phyloP scores from a whole-genome alignment of 2,329 filamentous ascomycete species.

The Cephalotrichum gorgonifer region DNA sequence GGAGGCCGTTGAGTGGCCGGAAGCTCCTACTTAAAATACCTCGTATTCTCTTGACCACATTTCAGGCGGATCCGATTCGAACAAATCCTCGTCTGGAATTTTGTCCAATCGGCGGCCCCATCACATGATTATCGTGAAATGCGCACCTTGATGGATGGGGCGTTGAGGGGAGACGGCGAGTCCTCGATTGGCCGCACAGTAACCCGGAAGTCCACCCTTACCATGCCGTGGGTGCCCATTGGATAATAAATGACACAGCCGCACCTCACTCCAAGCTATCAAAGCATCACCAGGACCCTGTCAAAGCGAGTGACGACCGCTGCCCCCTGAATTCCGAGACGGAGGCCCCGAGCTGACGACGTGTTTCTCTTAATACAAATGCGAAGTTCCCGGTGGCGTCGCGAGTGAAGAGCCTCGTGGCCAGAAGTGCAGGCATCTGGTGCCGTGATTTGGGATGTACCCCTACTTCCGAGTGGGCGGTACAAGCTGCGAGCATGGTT shows the following conservation, averaged over 20 bases:
- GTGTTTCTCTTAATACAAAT: too few species aligned
- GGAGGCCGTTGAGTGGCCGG: too few species aligned
- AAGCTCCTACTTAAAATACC: too few species aligned
- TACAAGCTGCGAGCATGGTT: too few species aligned
- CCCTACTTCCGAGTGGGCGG: too few species aligned
- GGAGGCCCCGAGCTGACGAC: neutral
- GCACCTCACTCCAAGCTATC: too few species aligned
- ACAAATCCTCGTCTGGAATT: neutral
- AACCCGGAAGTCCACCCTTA: neutral
- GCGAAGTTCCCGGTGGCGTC: neutral
- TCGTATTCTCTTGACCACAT: neutral
- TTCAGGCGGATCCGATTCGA: neutral
- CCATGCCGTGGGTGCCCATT: neutral
- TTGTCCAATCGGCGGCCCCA: neutral
- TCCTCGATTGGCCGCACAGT: neutral
- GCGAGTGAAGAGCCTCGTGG: neutral
- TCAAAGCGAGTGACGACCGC: neutral
- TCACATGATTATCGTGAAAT: slow-evolving; percentile 3
- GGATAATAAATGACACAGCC: neutral
- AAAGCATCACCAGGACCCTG: neutral
- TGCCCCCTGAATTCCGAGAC: neutral
- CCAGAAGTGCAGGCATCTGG: too few species aligned
- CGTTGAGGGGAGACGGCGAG: neutral
- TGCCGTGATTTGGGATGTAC: neutral
- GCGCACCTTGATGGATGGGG: neutral